phyloP scores from a whole-genome alignment of 2,329 filamentous ascomycete species.

The Aureobasidium sp. region DNA sequence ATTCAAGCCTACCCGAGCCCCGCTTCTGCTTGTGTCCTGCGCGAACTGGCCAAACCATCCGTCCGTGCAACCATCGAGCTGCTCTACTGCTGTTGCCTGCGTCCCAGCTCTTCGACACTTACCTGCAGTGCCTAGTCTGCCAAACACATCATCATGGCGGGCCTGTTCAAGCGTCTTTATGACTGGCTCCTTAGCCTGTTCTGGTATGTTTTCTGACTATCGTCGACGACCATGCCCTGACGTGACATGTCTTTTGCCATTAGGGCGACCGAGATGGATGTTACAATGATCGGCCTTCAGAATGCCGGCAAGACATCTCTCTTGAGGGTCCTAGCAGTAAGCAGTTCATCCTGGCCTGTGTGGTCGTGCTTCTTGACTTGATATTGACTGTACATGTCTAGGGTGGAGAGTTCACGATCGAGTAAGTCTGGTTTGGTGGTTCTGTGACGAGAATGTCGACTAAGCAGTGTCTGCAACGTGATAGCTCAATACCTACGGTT shows the following conservation, averaged over 20 bases:
- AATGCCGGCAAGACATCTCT: constrained; percentile 97
- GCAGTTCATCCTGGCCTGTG: constrained; percentile 63
- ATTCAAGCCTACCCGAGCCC: constrained; percentile 11
- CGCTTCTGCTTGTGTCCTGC: constrained; percentile 13
- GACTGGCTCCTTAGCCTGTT: constrained; percentile 98
- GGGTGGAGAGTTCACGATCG: constrained; percentile 97
- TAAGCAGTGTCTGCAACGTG: constrained; percentile 4
- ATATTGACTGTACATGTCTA: constrained; percentile 35
- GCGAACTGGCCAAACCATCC: not conserved
- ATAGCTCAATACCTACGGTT: constrained; percentile 92
- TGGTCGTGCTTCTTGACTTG: constrained; percentile 1
- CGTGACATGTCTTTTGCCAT: constrained; percentile 20
- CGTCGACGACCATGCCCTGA: constrained; percentile 43
- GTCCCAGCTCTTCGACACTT: constrained; percentile 17
- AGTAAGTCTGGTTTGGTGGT: constrained; percentile 58
- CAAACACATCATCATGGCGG: constrained; percentile 60
- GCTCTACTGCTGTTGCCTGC: constrained; percentile 5
- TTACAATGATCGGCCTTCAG: constrained; percentile 97
- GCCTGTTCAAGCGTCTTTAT: constrained; percentile 89
- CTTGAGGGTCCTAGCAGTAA: constrained; percentile 87
- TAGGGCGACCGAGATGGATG: constrained; percentile 99
- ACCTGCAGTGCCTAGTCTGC: constrained; percentile 14
- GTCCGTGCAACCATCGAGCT: constrained; percentile 10
- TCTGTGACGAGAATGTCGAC: constrained; percentile 25
- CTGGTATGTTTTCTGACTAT: constrained; percentile 59